Evolutionary conservation across 441 rosid genomes (phyloP).

Genomic region (Adansonia rubrostipa): DNA sequence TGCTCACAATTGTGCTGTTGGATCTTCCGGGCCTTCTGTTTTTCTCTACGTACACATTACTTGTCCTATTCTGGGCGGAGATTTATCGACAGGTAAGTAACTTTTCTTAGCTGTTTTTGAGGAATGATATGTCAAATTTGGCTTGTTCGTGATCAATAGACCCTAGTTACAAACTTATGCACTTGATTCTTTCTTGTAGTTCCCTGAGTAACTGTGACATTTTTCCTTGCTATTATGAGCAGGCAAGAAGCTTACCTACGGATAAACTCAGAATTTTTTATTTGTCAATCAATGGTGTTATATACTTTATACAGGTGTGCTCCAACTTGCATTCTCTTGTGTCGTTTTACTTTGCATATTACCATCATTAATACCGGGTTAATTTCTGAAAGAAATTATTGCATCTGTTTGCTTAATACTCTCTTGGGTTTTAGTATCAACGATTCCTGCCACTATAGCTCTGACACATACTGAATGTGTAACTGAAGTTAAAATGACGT

Average conservation of each 20-base stretch:
- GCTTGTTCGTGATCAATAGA: slow-evolving; percentile 20
- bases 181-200: background rate
- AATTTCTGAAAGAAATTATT: background rate
- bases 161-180: background rate
- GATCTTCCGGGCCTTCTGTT: slow-evolving; percentile 94
- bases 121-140: background rate
- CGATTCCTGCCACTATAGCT: slow-evolving; percentile 12
- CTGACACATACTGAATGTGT: background rate
- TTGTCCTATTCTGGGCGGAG: slow-evolving; percentile 97
- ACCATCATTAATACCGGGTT: background rate
- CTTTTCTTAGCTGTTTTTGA: background rate
- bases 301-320: slow-evolving; percentile 65
- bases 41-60: slow-evolving; percentile 89
- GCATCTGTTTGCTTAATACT: background rate
- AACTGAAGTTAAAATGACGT: slow-evolving; percentile 33
- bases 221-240: slow-evolving; percentile 19
- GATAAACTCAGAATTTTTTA: slow-evolving; percentile 59
- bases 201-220: slow-evolving; percentile 17
- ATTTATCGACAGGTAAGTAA: slow-evolving; percentile 91
- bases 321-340: background rate
- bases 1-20: slow-evolving; percentile 58
- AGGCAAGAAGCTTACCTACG: slow-evolving; percentile 56
- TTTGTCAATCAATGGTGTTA: slow-evolving; percentile 51
- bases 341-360: slow-evolving; percentile 9
- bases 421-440: background rate